phyloP scores from a whole-genome alignment of 148 eudicot species.

The Cornus controversa region DNA sequence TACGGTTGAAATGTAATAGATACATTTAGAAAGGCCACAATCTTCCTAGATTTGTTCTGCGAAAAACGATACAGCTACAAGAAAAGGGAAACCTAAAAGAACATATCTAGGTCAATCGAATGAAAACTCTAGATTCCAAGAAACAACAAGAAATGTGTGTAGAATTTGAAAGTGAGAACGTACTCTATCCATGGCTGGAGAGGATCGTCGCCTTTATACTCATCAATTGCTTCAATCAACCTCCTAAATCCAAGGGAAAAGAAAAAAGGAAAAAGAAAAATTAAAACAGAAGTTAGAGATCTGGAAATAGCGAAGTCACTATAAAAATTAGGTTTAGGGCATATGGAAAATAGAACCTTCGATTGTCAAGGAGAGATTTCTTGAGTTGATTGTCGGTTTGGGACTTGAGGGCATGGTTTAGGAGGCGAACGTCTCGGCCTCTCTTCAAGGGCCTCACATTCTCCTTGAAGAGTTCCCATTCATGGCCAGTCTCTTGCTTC shows the following conservation, averaged over 20 bases:
- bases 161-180: constrained; percentile 8
- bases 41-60: background rate
- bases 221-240: constrained; percentile 64
- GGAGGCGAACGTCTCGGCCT: constrained; percentile 68
- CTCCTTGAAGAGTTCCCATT: constrained; percentile 90
- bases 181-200: constrained; percentile 90
- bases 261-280: background rate
- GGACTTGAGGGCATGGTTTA: constrained; percentile 74
- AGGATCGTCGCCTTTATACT: constrained; percentile 86
- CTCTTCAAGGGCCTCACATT: constrained; percentile 84
- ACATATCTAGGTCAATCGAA: no score
- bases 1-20: background rate
- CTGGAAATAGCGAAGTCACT: background rate
- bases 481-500: constrained; percentile 53
- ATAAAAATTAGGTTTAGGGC: background rate
- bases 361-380: constrained; percentile 50
- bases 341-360: constrained; percentile 36
- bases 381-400: constrained; percentile 43
- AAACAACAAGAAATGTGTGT: background rate
- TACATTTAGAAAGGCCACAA: background rate
- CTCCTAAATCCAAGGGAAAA: constrained; percentile 38
- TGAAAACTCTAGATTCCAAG: no score
- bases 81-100: background rate
- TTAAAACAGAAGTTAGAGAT: background rate
- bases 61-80: background rate